Evolutionary conservation across 2,329 filamentous ascomycete genomes (phyloP).

Genomic region (Fusarium sp.): DNA sequence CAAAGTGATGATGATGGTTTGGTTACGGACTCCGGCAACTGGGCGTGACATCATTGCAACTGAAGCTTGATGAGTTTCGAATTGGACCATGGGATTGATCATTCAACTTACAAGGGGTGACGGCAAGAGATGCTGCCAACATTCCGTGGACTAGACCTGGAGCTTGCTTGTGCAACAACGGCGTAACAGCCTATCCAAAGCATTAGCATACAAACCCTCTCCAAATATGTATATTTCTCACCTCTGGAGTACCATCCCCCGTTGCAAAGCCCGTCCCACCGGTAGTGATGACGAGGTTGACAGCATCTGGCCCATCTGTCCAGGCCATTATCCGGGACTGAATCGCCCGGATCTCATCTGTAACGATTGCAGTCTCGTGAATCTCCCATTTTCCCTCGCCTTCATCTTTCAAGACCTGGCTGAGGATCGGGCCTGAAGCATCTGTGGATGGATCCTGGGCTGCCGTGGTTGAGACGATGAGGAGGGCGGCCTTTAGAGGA

Average conservation of each 20-base stretch:
- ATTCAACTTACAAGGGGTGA: slow-evolving; percentile 87
- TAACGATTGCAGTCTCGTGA: slow-evolving; percentile 77
- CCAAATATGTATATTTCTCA: slow-evolving; percentile 49
- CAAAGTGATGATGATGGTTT: slow-evolving; percentile 86
- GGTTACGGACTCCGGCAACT: slow-evolving; percentile 86
- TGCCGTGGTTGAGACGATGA: slow-evolving; percentile 93
- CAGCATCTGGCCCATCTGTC: slow-evolving; percentile 72
- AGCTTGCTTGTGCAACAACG: slow-evolving; percentile 85
- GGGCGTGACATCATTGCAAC: slow-evolving; percentile 98
- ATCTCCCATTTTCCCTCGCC: slow-evolving; percentile 80
- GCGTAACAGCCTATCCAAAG: slow-evolving; percentile 74
- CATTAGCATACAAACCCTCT: neutral
- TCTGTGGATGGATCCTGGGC: slow-evolving; percentile 83
- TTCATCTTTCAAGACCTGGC: slow-evolving; percentile 75
- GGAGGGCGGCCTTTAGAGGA: slow-evolving; percentile 77
- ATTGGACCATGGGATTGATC: too few relatives aligned
- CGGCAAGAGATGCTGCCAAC: slow-evolving; percentile 83
- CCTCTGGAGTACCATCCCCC: slow-evolving; percentile 90
- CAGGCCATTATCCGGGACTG: slow-evolving; percentile 78
- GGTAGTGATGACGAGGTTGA: slow-evolving; percentile 87
- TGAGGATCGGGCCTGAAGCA: slow-evolving; percentile 74
- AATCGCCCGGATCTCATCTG: slow-evolving; percentile 81
- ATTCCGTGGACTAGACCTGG: slow-evolving; percentile 95
- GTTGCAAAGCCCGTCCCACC: slow-evolving; percentile 94
- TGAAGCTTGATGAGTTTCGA: slow-evolving; percentile 54